These are phyloP conservation scores for Gossypium ekmanianum DNA, from an alignment of 345 rosid genomes.

Conservation along the genomic window DNA sequence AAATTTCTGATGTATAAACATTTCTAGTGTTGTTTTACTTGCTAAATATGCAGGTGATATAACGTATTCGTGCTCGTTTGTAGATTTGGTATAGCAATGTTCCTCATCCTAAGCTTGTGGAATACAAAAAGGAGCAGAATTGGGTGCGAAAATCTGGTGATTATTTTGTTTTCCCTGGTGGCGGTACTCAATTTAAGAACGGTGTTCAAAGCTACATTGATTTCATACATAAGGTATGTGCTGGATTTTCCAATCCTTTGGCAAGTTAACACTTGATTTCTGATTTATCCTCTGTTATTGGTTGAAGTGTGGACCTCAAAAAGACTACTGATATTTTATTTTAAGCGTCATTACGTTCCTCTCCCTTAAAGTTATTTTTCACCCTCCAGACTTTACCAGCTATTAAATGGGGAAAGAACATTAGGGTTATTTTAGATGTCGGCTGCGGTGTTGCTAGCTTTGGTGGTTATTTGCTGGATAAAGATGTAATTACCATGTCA, in stretches of 20 bases:
- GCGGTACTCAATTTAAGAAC: slow-evolving; percentile 88
- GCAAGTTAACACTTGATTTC: background rate
- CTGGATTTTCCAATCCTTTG: background rate
- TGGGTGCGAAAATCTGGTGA: slow-evolving; percentile 76
- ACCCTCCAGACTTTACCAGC: slow-evolving; percentile 56
- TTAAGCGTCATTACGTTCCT: background rate
- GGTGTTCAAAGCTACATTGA: slow-evolving; percentile 69
- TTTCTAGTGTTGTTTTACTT: background rate
- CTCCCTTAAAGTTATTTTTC: background rate
- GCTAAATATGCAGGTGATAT: slow-evolving; percentile 7
- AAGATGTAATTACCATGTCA: slow-evolving; percentile 82
- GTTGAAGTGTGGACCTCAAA: background rate
- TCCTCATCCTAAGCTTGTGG: slow-evolving; percentile 92
- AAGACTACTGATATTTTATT: background rate
- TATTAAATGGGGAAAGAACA: slow-evolving; percentile 67
- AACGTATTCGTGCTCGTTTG: slow-evolving; percentile 9
- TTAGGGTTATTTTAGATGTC: slow-evolving; percentile 76
- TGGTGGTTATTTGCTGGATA: slow-evolving; percentile 78
- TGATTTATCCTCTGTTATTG: background rate
- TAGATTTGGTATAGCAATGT: slow-evolving; percentile 84
- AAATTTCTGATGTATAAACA: background rate
- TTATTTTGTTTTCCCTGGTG: slow-evolving; percentile 78
- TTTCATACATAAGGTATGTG: slow-evolving; percentile 60
- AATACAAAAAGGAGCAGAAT: slow-evolving; percentile 89
- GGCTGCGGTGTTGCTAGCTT: slow-evolving; percentile 96